Conservation (phyloP, 139 green algal species). For the Chlorella sp. region DNA sequence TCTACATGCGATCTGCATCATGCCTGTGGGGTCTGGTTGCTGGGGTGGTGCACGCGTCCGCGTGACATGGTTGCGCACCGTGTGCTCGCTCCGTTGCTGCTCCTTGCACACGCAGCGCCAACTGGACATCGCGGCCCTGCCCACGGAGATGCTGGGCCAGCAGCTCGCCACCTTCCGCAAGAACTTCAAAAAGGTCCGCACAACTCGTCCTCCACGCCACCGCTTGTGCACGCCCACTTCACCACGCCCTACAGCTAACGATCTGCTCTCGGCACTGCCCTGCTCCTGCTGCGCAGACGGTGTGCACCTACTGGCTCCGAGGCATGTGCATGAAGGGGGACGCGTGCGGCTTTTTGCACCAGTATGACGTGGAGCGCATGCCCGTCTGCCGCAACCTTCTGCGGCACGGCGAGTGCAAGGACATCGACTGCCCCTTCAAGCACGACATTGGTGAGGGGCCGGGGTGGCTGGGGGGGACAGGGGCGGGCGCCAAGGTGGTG, state of each 20-base stretch:
- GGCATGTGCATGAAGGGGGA: slow-evolving; percentile 97
- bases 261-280: background rate
- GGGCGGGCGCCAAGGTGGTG: background rate
- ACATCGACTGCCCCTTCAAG: slow-evolving; percentile 90
- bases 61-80: background rate
- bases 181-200: slow-evolving; percentile 64
- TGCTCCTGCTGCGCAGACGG: slow-evolving; percentile 66
- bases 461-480: background rate
- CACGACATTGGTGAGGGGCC: slow-evolving; percentile 77
- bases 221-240: background rate
- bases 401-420: slow-evolving; percentile 86
- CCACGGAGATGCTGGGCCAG: slow-evolving; percentile 43
- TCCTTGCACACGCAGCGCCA: background rate
- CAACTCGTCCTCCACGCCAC: background rate
- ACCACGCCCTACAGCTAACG: background rate
- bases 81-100: background rate
- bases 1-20: background rate
- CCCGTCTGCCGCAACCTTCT: slow-evolving; percentile 44
- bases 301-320: slow-evolving; percentile 96
- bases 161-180: slow-evolving; percentile 53
- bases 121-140: background rate
- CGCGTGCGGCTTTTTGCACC: slow-evolving; percentile 92
- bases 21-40: background rate
- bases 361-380: slow-evolving; percentile 65
- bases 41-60: background rate